Evolutionary conservation across 441 rosid genomes (phyloP).

Genomic region (Metrosideros polymorpha): DNA sequence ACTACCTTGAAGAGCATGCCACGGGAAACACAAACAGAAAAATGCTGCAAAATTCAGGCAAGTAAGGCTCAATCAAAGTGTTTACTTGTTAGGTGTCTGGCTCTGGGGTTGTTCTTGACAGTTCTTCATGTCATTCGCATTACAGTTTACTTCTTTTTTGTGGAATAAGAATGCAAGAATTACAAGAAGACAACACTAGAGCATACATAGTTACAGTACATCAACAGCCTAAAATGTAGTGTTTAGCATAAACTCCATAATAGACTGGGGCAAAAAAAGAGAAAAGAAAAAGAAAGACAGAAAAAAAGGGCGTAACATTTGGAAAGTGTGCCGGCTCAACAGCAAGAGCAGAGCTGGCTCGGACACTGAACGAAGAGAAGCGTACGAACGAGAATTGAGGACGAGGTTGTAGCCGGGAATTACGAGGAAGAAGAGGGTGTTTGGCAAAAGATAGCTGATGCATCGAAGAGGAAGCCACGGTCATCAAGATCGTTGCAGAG

Average conservation of each 20-base stretch:
- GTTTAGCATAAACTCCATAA: background rate
- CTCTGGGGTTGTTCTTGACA: background rate
- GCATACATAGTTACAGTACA: background rate
- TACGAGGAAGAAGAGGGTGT: slow-evolving; percentile 20
- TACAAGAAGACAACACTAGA: background rate
- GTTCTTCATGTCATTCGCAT: background rate
- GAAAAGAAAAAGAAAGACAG: background rate
- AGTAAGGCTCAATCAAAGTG: background rate
- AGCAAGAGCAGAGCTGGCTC: slow-evolving; percentile 27
- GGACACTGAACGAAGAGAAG: slow-evolving; percentile 13
- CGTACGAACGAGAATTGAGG: slow-evolving; percentile 27
- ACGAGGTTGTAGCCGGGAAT: slow-evolving; percentile 18
- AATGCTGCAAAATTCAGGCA: background rate
- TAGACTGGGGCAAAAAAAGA: too few species aligned
- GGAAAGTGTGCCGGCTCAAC: slow-evolving; percentile 25
- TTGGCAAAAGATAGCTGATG: slow-evolving; percentile 24
- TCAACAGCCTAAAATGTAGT: background rate
- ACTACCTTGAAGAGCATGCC: background rate
- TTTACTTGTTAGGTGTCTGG: background rate
- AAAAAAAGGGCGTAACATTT: background rate
- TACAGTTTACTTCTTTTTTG: background rate
- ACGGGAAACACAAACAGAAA: background rate
- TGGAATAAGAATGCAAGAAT: background rate
- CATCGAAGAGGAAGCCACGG: slow-evolving; percentile 38
- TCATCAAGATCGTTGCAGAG: slow-evolving; percentile 16